A percentile compares a stretch with the other conserved stretches of the same genome.
Evolutionary conservation across 2,329 filamentous ascomycete species (phyloP).

Genomic region (Alternaria consortialis): DNA sequence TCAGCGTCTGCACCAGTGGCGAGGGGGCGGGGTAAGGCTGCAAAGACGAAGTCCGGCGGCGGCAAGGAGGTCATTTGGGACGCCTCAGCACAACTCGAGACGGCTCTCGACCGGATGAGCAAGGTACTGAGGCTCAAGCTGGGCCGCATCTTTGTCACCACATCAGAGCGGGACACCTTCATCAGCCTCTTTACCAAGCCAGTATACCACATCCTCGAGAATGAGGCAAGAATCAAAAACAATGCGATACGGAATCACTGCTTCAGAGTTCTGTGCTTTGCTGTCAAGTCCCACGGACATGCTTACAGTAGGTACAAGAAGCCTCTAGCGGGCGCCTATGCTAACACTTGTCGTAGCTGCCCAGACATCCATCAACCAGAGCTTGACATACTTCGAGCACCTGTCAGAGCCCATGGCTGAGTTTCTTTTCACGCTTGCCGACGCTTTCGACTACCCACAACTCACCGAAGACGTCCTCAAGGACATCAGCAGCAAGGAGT

Average conservation of each 20-base stretch:
- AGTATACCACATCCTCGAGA: constrained; percentile 93
- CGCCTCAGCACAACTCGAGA: constrained; percentile 85
- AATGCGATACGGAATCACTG: constrained; percentile 93
- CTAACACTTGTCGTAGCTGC: constrained; percentile 67
- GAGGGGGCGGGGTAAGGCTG: constrained; percentile 75
- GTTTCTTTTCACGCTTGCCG: constrained; percentile 91
- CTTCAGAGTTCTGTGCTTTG: constrained; percentile 95
- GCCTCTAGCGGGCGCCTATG: not conserved
- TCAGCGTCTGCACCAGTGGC: constrained; percentile 74
- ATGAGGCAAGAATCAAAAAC: constrained; percentile 88
- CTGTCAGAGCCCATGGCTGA: constrained; percentile 99
- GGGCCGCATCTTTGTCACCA: constrained; percentile 92
- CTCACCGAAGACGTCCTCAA: constrained; percentile 91
- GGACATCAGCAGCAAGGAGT: constrained; percentile 96
- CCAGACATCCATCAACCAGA: constrained; percentile 97
- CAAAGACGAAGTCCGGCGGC: constrained; percentile 70
- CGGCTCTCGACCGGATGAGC: constrained; percentile 91
- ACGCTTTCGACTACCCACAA: constrained; percentile 98
- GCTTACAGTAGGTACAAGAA: constrained; percentile 77
- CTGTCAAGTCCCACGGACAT: constrained; percentile 97
- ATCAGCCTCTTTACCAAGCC: constrained; percentile 90
- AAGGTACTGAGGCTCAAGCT: constrained; percentile 94
- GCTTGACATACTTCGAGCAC: constrained; percentile 97
- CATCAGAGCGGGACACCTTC: constrained; percentile 94
- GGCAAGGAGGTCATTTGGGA: constrained; percentile 84